Conservation (phyloP, 805 yeast species). For the Kodamaea fukazawae region DNA sequence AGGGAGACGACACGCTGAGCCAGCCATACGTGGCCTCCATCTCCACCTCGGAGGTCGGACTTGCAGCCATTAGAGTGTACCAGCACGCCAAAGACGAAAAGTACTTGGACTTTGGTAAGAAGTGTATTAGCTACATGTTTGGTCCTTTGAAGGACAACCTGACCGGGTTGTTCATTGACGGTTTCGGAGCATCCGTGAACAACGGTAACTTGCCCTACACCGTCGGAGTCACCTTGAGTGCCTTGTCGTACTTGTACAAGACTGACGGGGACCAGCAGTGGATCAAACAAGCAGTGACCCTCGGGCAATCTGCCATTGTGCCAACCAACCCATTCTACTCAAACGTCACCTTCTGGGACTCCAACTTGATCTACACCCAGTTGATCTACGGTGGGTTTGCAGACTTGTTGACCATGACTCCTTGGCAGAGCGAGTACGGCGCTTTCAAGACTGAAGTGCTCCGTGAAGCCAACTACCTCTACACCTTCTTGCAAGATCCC, state of each 20-base stretch:
- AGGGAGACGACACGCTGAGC: conserved; percentile 9
- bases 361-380: conserved; percentile 21
- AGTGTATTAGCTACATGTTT: conserved; percentile 18
- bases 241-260: conserved; percentile 18
- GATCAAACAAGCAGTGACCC: conserved; percentile 15
- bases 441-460: conserved; percentile 12
- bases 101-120: conserved; percentile 16
- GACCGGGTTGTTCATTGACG: conserved; percentile 23
- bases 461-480: conserved; percentile 15
- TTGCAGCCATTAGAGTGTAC: conserved; percentile 24
- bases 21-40: conserved; percentile 25
- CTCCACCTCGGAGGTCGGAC: conserved; percentile 27
- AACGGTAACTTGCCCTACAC: conserved; percentile 29
- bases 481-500: conserved; percentile 15
- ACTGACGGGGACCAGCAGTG: conserved; percentile 15
- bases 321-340: conserved; percentile 15
- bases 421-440: conserved; percentile 3
- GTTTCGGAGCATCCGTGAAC: conserved; percentile 15
- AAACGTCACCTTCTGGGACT: conserved; percentile 20
- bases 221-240: conserved; percentile 23
- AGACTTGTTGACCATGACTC: conserved; percentile 15
- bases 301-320: conserved; percentile 18
- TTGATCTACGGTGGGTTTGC: conserved; percentile 23
- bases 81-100: conserved; percentile 14
- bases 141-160: conserved; percentile 21